Conservation (phyloP, 305 asterid species). For the Fraxinus latifolia region DNA sequence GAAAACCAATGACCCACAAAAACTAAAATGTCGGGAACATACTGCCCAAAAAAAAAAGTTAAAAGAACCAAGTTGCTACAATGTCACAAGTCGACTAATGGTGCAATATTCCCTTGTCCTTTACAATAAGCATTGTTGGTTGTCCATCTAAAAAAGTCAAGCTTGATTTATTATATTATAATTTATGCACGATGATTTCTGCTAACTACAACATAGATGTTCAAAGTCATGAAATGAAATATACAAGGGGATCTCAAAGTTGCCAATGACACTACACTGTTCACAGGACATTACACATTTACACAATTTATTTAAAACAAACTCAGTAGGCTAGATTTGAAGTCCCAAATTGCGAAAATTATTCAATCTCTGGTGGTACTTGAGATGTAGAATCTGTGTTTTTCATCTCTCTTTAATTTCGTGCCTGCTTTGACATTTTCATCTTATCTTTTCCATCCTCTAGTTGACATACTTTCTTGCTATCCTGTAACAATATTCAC, state of each 20-base stretch:
- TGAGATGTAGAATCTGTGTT: neutral
- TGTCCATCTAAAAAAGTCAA: neutral
- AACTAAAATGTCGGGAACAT: too few relatives aligned
- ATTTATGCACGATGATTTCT: neutral
- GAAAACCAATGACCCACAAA: too few relatives aligned
- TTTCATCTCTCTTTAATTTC: neutral
- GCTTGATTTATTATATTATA: too few relatives aligned
- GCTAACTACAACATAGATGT: neutral
- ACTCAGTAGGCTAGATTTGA: neutral
- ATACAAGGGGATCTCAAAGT: neutral
- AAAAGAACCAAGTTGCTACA: too few relatives aligned
- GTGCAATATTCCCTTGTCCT: neutral
- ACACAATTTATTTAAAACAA: neutral
- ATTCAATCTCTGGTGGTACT: neutral
- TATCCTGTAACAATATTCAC: neutral
- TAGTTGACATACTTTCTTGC: constrained; percentile 1
- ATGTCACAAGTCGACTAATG: neutral
- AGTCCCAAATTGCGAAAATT: neutral
- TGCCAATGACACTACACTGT: neutral
- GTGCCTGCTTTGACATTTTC: neutral
- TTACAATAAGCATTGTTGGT: neutral
- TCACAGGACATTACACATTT: neutral
- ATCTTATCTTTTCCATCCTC: constrained; percentile 15
- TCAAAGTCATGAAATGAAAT: neutral
- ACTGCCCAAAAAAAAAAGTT: too few relatives aligned